Conservation (phyloP, 306 rosid species). For the Castanospermum australe region DNA sequence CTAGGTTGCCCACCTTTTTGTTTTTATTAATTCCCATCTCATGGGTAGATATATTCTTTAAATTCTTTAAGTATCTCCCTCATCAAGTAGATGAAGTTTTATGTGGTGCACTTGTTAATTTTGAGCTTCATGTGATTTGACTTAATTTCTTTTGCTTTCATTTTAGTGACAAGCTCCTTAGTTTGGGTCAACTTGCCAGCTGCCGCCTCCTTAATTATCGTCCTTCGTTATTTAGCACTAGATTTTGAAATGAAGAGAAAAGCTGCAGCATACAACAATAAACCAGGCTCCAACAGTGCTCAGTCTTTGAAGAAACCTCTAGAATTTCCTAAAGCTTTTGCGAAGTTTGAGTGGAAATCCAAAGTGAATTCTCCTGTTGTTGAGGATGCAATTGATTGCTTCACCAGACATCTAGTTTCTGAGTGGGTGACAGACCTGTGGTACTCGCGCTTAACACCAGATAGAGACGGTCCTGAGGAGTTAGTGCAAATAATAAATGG, state of each 20-base stretch:
- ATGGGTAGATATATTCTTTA: not conserved
- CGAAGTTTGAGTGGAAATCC: slow-evolving; percentile 73
- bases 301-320: slow-evolving; percentile 56
- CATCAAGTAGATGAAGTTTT: not conserved
- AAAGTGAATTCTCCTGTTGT: slow-evolving; percentile 92
- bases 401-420: slow-evolving; percentile 78
- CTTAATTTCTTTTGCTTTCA: slow-evolving; percentile 35
- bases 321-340: slow-evolving; percentile 50
- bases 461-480: slow-evolving; percentile 94
- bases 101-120: slow-evolving; percentile 1
- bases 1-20: not conserved
- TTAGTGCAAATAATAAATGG: slow-evolving; percentile 66
- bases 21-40: not conserved
- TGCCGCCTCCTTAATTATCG: slow-evolving; percentile 73
- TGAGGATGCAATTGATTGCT: slow-evolving; percentile 86
- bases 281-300: slow-evolving; percentile 43
- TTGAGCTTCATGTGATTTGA: slow-evolving; percentile 14
- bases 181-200: slow-evolving; percentile 98
- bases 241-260: slow-evolving; percentile 89
- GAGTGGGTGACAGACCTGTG: slow-evolving; percentile 96
- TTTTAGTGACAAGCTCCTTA: slow-evolving; percentile 96
- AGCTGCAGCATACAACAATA: slow-evolving; percentile 78
- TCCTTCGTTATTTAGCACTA: slow-evolving; percentile 77
- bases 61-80: not conserved
- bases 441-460: slow-evolving; percentile 92